phyloP scores from a whole-genome alignment of 106 monocot species.

The Iris macrosiphon region DNA sequence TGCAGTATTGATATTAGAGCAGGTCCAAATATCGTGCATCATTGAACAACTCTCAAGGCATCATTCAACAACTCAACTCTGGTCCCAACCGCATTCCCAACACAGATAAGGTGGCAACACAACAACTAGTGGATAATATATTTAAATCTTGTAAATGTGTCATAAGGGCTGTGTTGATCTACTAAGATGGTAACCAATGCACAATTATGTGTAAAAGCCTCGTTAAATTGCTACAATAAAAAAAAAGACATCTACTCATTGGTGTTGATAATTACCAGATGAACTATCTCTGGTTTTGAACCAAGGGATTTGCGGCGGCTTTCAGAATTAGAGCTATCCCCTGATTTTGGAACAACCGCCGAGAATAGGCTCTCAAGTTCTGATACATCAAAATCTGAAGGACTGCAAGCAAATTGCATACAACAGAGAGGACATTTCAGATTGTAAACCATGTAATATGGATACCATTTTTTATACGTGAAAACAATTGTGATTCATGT shows the following conservation, averaged over 20 bases:
- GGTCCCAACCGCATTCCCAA: no score
- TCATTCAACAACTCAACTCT: no score
- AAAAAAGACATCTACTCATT: not conserved
- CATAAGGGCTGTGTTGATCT: no score
- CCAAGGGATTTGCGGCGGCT: slow-evolving; percentile 87
- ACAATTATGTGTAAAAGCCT: not conserved
- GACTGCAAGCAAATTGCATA: slow-evolving; percentile 37
- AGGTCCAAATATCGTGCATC: no score
- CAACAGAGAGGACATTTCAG: no score
- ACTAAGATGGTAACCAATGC: no score
- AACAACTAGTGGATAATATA: no score
- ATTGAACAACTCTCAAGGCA: no score
- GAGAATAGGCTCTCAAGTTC: slow-evolving; percentile 93
- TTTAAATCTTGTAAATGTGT: no score
- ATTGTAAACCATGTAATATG: no score
- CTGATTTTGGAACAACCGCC: slow-evolving; percentile 72
- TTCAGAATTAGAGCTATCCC: slow-evolving; percentile 61
- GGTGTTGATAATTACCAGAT: slow-evolving; percentile 46
- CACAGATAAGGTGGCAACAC: no score
- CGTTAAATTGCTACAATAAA: not conserved
- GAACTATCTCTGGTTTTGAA: slow-evolving; percentile 90
- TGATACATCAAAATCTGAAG: slow-evolving; percentile 87
- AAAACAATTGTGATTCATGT: not conserved
- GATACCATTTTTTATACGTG: not conserved
- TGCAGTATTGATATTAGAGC: no score